Evolutionary conservation across 208 protist species (phyloP).

Genomic region (Crithidia expoeki): DNA sequence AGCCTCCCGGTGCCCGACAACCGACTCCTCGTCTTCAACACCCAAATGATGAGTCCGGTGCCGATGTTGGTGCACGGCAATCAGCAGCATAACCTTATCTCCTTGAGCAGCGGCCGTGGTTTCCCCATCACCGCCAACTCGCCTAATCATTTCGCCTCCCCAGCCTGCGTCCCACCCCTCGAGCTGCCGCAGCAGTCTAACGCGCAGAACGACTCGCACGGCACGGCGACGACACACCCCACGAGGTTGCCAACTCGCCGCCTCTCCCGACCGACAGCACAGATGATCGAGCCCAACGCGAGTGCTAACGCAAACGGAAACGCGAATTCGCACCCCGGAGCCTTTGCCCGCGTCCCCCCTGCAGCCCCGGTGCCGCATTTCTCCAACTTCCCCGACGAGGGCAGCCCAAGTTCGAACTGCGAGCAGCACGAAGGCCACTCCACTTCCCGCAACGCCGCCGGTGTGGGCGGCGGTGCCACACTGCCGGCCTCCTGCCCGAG

Average conservation of each 20-base stretch:
- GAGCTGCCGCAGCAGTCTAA: background rate
- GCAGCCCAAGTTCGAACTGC: background rate
- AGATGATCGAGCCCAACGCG: background rate
- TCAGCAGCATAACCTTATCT: constrained; percentile 6
- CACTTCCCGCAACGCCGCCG: background rate
- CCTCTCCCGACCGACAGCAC: background rate
- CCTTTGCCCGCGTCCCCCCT: constrained; percentile 5
- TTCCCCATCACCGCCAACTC: background rate
- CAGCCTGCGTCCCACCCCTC: background rate
- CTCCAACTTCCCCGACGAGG: background rate
- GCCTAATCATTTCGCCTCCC: background rate
- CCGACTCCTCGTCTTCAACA: constrained; percentile 16
- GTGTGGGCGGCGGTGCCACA: background rate
- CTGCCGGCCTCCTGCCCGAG: background rate
- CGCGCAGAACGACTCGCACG: background rate
- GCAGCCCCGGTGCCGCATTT: constrained; percentile 8
- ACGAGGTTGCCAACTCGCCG: background rate
- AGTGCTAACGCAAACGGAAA: background rate
- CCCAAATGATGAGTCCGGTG: constrained; percentile 11
- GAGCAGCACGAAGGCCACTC: background rate
- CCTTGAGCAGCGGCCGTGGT: background rate
- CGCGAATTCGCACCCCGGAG: no score
- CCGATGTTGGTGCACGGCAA: constrained; percentile 8
- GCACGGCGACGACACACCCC: background rate
- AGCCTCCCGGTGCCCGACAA: constrained; percentile 9